A percentile compares a stretch with the other conserved stretches of the same genome.
Conservation (phyloP, 176 grass and related monocot genomes). For the Oryza rufipogon region DNA sequence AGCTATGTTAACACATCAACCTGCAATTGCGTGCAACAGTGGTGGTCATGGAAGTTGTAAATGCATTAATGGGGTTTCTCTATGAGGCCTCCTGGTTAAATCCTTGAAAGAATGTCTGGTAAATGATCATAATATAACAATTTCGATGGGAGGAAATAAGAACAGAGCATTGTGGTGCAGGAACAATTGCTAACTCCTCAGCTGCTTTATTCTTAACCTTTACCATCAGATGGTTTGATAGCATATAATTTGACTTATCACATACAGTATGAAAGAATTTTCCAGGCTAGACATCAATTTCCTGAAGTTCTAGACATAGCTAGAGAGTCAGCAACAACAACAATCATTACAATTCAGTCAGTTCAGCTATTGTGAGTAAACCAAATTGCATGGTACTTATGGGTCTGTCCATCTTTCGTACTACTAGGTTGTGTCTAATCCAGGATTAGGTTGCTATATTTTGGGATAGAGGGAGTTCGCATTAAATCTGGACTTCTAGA, state of each 20-base stretch:
- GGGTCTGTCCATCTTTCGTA: too few species aligned
- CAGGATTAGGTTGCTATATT: too few species aligned
- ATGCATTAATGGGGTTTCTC: constrained; percentile 50
- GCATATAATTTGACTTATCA: constrained; percentile 11
- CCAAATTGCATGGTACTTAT: not conserved
- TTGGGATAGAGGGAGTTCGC: too few species aligned
- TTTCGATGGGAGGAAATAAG: constrained; percentile 55
- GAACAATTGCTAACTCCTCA: constrained; percentile 44
- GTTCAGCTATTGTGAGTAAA: constrained; percentile 9
- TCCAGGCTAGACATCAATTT: not conserved
- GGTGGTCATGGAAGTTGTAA: constrained; percentile 46
- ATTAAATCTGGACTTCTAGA: too few species aligned
- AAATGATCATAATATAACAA: constrained; percentile 43
- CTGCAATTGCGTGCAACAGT: constrained; percentile 48
- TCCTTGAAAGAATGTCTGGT: constrained; percentile 49
- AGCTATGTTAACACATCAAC: constrained; percentile 56
- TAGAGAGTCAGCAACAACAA: not conserved
- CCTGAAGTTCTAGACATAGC: not conserved
- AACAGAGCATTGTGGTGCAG: constrained; percentile 34
- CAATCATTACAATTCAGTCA: not conserved
- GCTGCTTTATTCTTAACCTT: constrained; percentile 33
- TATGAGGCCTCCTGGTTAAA: constrained; percentile 47
- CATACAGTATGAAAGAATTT: not conserved
- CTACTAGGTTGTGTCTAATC: too few species aligned
- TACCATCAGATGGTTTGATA: constrained; percentile 48